Evolutionary conservation across 768 basidiomycete species (phyloP), one percentile per base, ranked within the genome.

Genomic region (Tylopilus plumbeoviolaceoides): DNA sequence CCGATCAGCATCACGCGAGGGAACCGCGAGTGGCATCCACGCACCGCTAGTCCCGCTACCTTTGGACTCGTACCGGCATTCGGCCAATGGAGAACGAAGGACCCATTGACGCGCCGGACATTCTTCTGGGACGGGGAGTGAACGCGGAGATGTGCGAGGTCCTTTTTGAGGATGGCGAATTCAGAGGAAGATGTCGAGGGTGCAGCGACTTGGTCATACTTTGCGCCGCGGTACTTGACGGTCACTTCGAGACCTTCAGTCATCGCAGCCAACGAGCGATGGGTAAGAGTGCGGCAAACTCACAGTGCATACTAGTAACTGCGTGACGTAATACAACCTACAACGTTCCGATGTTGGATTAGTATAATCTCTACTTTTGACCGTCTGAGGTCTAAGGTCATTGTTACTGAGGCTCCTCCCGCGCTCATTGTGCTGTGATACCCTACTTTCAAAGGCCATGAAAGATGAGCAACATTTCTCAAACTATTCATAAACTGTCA

Each of bases 111-210:
- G 12, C 58, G 63, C 1, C 18, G 53, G n/a, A 68, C 59, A 52
- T 68, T 68, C 48, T 44, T 70, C 17, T 69, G 57, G 25, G 68
- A 59, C 0, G 67, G 68, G 0, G 54, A 59, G 44, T 70, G 67
- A 3, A 66, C 68, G 47, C 68, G 64, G 39, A 70, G 68, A 39
- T 53, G 55, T 18, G 39, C 53, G 30, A 70, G 62, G 53, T 70
- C 67, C 38, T 51, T 59, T 48, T 69, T 61, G 39, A 69, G 49
- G 44, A 58, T 60, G 39, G 57, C 56, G 42, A 69, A 53, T 12
- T 47, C 64, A 31, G 60, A 58, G 3, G 66, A 55, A 5, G 50
- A 0, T 4, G 58, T 56, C 0, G 47, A 20, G 10, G 60, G 54
- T 7, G 53, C 49, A 35, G 54, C 47, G 44, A 67, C 47, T 11